These are phyloP conservation scores for Tetrahymena borealis DNA, from an alignment of 73 alveolate species.

Conservation along the genomic window DNA sequence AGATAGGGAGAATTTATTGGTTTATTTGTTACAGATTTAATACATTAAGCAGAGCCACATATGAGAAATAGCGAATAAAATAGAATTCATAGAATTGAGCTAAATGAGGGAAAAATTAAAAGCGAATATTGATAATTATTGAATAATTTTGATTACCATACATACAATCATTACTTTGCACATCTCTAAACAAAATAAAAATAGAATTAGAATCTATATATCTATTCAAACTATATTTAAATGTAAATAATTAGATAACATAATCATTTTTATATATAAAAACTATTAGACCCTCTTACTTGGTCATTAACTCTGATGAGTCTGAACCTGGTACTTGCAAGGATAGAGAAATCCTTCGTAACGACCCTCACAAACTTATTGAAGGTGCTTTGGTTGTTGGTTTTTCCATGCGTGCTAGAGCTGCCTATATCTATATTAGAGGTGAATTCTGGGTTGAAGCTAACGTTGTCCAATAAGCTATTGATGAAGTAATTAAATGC, in stretches of 20 bases:
- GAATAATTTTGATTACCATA: too few relatives aligned
- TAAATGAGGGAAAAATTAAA: too few relatives aligned
- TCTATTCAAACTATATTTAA: too few relatives aligned
- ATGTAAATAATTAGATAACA: too few relatives aligned
- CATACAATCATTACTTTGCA: too few relatives aligned
- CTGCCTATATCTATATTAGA: slow-evolving; percentile 63
- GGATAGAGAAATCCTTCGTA: slow-evolving; percentile 61
- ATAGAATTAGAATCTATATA: too few relatives aligned
- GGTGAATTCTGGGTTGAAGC: slow-evolving; percentile 78
- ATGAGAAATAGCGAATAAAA: too few relatives aligned
- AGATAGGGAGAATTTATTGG: not conserved
- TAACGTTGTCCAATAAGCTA: slow-evolving; percentile 46
- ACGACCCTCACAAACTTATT: slow-evolving; percentile 61
- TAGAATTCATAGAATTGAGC: too few relatives aligned
- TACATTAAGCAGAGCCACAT: too few relatives aligned
- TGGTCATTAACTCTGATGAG: slow-evolving; percentile 69
- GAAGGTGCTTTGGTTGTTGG: slow-evolving; percentile 70
- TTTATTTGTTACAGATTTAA: too few relatives aligned
- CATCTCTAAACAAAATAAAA: too few relatives aligned
- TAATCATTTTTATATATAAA: not conserved
- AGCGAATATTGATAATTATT: too few relatives aligned
- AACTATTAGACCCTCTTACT: slow-evolving; percentile 48
- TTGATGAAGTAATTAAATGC: slow-evolving; percentile 41
- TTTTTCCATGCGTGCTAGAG: slow-evolving; percentile 64
- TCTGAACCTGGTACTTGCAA: slow-evolving; percentile 79